phyloP scores from a whole-genome alignment of 2,329 filamentous ascomycete genomes.

The Pestalotiopsis sp. region DNA sequence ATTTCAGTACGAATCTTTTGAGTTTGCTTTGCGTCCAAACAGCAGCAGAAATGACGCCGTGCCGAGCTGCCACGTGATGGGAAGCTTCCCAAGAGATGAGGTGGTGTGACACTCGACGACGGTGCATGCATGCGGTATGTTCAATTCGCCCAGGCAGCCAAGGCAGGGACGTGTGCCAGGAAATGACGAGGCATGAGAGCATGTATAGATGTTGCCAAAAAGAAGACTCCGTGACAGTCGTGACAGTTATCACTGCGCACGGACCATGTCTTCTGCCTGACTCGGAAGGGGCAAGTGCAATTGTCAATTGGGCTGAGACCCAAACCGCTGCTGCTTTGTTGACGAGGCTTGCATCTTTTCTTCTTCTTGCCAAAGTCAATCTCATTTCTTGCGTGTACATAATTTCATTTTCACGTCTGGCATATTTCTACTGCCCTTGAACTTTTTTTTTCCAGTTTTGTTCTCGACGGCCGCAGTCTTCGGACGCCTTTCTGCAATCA shows the following conservation, averaged over 20 bases:
- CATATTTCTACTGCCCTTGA: not conserved
- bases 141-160: too few relatives aligned
- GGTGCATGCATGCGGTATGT: too few relatives aligned
- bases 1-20: not conserved
- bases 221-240: too few relatives aligned
- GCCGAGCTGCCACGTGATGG: too few relatives aligned
- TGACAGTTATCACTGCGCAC: not conserved
- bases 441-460: not conserved
- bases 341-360: not conserved
- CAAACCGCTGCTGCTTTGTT: not conserved
- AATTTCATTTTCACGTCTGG: not conserved
- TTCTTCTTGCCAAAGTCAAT: not conserved
- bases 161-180: too few relatives aligned
- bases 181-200: too few relatives aligned
- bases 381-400: too few relatives aligned
- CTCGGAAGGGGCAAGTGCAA: not conserved
- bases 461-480: not conserved
- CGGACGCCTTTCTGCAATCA: not conserved
- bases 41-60: too few relatives aligned
- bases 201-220: too few relatives aligned
- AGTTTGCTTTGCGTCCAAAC: not conserved
- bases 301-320: slow-evolving; percentile 2
- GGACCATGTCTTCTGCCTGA: not conserved
- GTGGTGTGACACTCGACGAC: too few relatives aligned
- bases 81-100: too few relatives aligned